phyloP scores from a whole-genome alignment of 2,329 filamentous ascomycete genomes.

The Trichoderma brevicompactum region DNA sequence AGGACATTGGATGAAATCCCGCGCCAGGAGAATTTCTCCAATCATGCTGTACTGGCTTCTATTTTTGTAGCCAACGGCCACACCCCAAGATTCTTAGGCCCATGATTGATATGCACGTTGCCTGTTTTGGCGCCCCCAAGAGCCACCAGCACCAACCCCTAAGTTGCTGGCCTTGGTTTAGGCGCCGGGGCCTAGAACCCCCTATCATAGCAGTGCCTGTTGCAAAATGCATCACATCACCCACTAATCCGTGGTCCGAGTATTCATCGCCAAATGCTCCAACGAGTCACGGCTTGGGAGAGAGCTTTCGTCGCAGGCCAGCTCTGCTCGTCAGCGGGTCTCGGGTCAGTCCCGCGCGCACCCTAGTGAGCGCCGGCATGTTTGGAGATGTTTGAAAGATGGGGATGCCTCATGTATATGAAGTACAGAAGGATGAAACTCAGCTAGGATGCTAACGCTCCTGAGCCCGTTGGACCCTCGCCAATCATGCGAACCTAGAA shows the following conservation, averaged over 20 bases:
- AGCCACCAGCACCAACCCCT: constrained; percentile 23
- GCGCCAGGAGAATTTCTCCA: constrained; percentile 19
- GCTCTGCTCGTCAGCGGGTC: constrained; percentile 12
- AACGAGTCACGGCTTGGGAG: constrained; percentile 4
- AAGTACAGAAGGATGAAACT: constrained; percentile 24
- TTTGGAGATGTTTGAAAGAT: constrained; percentile 25
- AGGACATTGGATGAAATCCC: constrained; percentile 23
- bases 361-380: constrained; percentile 8
- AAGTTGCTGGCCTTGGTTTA: constrained; percentile 19
- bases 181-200: constrained; percentile 12
- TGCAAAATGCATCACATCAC: constrained; percentile 9
- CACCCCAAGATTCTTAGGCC: background rate
- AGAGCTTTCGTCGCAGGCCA: background rate
- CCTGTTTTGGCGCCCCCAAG: constrained; percentile 25
- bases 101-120: constrained; percentile 23
- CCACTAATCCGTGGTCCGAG: background rate
- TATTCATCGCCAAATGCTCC: background rate
- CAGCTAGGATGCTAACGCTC: constrained; percentile 17
- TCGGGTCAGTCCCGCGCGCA: constrained; percentile 10
- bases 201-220: constrained; percentile 14
- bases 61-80: constrained; percentile 26
- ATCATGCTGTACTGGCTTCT: constrained; percentile 19
- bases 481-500: constrained; percentile 14
- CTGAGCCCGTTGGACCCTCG: constrained; percentile 8
- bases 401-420: constrained; percentile 22